Percentiles rank a stretch among this genome's conserved stretches.
phyloP scores from a whole-genome alignment of 225 moss, liverwort and hornwort genomes.

The Climacium dendroides region DNA sequence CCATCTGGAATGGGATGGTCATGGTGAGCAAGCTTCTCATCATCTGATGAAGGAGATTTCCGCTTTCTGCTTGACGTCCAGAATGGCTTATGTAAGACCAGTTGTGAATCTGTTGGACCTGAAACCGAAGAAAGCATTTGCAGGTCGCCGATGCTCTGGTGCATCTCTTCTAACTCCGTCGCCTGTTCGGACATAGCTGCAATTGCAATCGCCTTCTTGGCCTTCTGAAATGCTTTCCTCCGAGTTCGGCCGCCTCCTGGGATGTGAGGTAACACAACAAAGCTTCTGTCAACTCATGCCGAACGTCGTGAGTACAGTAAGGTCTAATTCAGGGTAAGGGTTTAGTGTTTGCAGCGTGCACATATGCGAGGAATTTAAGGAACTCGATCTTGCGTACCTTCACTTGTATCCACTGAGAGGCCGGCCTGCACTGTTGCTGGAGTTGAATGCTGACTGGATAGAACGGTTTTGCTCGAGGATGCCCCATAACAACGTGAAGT shows the following conservation, averaged over 20 bases:
- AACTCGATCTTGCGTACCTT: background rate
- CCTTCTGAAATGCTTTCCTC: slow-evolving; percentile 3
- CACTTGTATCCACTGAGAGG: background rate
- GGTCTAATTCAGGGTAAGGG: too few species aligned
- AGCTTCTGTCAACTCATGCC: background rate
- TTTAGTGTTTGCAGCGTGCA: background rate
- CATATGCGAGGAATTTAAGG: background rate
- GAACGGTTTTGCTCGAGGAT: background rate
- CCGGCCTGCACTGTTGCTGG: background rate
- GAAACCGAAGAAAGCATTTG: background rate
- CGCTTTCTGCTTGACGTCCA: background rate
- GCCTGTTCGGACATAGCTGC: background rate
- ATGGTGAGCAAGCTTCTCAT: background rate
- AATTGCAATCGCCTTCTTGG: background rate
- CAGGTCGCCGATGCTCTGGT: background rate
- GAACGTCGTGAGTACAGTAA: background rate
- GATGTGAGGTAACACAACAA: background rate
- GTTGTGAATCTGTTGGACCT: background rate
- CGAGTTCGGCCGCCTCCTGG: background rate
- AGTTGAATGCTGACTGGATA: background rate
- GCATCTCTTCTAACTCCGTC: background rate
- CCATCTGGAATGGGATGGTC: background rate
- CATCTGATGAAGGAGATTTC: background rate
- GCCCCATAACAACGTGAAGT: background rate
- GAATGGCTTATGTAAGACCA: background rate